Evolutionary conservation across 75 land plant genomes (phyloP).

Genomic region (Cupressus sempervirens): DNA sequence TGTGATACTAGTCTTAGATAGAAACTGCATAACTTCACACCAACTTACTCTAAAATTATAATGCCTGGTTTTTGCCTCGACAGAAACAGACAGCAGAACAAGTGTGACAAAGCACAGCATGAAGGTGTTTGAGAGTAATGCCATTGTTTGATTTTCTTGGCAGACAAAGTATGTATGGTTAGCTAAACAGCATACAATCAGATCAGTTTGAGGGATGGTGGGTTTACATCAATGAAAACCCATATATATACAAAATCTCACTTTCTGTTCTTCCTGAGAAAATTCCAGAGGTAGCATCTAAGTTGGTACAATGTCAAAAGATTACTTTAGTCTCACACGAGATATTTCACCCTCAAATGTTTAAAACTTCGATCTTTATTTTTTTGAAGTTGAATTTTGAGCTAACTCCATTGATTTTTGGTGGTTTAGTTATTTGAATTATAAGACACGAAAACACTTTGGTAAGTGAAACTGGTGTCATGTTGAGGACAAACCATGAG

Average conservation of each 20-base stretch:
- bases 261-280: not conserved
- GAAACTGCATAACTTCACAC: not conserved
- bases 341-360: not conserved
- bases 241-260: not conserved
- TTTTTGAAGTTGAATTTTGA: not conserved
- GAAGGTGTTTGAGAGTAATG: not conserved
- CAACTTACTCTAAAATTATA: constrained; percentile 1
- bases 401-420: not conserved
- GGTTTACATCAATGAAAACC: not conserved
- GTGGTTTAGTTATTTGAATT: not conserved
- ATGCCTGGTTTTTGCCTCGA: constrained; percentile 4
- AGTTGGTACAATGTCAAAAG: constrained; percentile 7
- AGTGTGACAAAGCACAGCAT: not conserved
- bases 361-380: not conserved
- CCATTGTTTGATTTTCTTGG: not conserved
- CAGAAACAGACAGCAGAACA: not conserved
- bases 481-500: not conserved
- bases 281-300: not conserved
- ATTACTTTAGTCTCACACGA: not conserved
- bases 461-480: not conserved
- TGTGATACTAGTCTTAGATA: not conserved
- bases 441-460: not conserved
- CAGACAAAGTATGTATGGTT: not conserved
- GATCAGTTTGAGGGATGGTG: not conserved
- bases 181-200: not conserved